Conservation (phyloP, 805 yeast genomes). For the Grigorovia transvaalensis region DNA sequence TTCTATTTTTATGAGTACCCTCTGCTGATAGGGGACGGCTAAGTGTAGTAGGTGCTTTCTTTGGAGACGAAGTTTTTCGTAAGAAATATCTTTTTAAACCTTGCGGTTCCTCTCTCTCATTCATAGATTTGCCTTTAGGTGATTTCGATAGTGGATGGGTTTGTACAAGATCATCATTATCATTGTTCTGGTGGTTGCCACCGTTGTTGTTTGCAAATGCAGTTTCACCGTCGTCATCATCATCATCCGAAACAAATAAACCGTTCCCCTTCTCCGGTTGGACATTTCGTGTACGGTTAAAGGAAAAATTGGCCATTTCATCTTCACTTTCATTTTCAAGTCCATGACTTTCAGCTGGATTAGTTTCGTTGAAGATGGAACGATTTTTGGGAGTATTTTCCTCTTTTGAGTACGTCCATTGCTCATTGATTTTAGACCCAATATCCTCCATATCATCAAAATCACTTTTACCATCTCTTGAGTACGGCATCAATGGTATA, state of each 20-base stretch:
- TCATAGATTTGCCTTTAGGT: too few species aligned
- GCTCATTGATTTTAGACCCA: neutral
- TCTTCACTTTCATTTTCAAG: neutral
- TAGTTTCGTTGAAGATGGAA: too few species aligned
- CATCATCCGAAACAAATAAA: constrained; percentile 16
- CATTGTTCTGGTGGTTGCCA: too few species aligned
- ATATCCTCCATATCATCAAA: neutral
- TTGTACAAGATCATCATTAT: too few species aligned
- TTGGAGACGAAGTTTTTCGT: neutral
- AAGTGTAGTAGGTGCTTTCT: neutral
- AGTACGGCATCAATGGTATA: constrained; percentile 22
- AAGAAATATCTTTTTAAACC: neutral
- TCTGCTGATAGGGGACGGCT: neutral
- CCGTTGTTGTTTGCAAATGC: too few species aligned
- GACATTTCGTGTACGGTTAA: neutral
- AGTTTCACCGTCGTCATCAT: constrained; percentile 1
- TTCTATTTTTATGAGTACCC: too few species aligned
- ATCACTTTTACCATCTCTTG: constrained; percentile 3
- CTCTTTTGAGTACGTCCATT: neutral
- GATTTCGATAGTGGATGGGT: too few species aligned
- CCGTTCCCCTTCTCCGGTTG: neutral
- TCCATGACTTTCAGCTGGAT: neutral
- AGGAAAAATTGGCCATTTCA: constrained; percentile 1
- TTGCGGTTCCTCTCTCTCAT: neutral
- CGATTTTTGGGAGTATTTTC: neutral